Base-by-base conservation (phyloP, 2,329 filamentous ascomycete genomes). In the Cadophora malorum region DNA sequence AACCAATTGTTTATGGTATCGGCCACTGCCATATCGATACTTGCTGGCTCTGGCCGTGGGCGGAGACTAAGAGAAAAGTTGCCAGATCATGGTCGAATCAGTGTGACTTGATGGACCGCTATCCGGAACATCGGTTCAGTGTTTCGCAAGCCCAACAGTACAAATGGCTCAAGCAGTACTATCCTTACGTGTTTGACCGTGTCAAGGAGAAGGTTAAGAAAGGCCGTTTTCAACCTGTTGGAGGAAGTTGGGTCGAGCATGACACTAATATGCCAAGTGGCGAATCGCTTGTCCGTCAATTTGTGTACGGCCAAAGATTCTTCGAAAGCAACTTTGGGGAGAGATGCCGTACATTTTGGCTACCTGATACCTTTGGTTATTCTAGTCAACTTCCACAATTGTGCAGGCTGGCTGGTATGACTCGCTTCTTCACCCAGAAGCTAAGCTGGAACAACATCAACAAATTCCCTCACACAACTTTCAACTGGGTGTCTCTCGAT, bases 401-500 rank as follows among this genome's bases (percentile, higher is more conserved):
- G 52, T 98, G 94, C 78, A 91, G 95, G 3, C 83, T 97, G 33
- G 92, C 96, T n/a, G 95, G 94, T 23, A 98, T 99, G 96, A 92
- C 88, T 67, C 89, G 95, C 41, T 99, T 99, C 83, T 91, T 99
- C 76, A 99, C 96, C 0, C 96, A 99, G 80, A 99, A 99, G 82
- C 84, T 99, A 68, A 98, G 95, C 83, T 99, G 96, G 96, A 98
- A 98, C 83, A 98, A 98, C 79, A 98, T 98, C 85, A 98, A 98
- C 82, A 97, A 92, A 77, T 99, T 98, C 81, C 96, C 96, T 0
- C 96, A 98, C 78, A 98, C 96, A 6, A 98, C 96, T 0, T 99
- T 99, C 85, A 97, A 97, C 80, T 99, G 96, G 96, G 94, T 99
- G 38, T 89, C 94, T 14, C 87, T 97, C 16, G 96, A 99, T 79